Base-by-base conservation (phyloP, 495 filamentous ascomycete genomes). In the Oleoguttula mirabilis region DNA sequence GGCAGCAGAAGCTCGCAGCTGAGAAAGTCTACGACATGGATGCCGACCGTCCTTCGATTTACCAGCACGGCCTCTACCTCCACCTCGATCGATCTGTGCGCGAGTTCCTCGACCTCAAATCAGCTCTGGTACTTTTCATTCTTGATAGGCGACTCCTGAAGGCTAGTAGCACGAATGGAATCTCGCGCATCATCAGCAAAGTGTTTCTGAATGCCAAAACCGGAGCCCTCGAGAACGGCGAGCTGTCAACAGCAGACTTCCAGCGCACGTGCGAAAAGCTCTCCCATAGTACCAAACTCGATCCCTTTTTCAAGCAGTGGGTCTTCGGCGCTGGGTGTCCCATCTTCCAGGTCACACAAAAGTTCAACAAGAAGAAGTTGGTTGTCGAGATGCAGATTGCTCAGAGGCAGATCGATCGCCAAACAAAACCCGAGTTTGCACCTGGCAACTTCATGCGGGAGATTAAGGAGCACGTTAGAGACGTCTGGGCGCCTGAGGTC, bases 291-390 rank as follows among this genome's bases (percentile, higher is more conserved):
- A 76, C 80, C 35, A 83, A 83, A 48, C 66, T 94, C 2, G 88
- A 96, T 31, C 61, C 71, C 1, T 92, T 95, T 57, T 96, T 92
- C 68, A 71, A 79, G 10, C 92, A 99, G 55, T 99, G 90, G 88
- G 75, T 99, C 2, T 71, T 78, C 43, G 76, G 81, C 10, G 79
- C 84, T 8, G 90, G 90, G 5, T 95, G 88, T 54, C 92, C 92
- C 4, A 72, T 71, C 17, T 88, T 99, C 52, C 66, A 77, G 21
- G 81, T 90, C 36, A 81, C 72, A 14, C 87, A 94, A 48, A 72
- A 77, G 20, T 96, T 99, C 62, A 99, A 96, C 52, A 96, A 96
- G 68, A 99, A 99, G 62, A 83, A 92, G 53, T 71, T 95, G 23
- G 85, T 88, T 12, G 83, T 99, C 2, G 87, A 95, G 58, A 87